These are phyloP conservation scores for Cystobasidium ongulense DNA, from an alignment of 768 basidiomycete genomes.

Conservation along the genomic window DNA sequence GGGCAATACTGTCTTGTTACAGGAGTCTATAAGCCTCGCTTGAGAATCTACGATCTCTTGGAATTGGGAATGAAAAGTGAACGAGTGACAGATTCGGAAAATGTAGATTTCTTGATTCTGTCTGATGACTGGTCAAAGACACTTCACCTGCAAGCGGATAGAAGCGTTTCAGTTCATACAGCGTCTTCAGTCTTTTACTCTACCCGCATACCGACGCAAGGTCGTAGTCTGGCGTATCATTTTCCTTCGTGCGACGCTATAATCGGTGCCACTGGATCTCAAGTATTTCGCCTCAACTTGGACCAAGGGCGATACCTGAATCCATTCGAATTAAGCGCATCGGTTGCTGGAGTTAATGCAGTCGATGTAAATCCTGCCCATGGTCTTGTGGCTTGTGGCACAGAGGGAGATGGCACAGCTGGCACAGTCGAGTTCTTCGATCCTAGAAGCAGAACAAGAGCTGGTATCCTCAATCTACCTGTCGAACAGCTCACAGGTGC, in stretches of 20 bases:
- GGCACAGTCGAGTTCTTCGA: constrained; percentile 96
- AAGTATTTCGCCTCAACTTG: constrained; percentile 87
- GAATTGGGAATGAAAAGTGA: constrained; percentile 91
- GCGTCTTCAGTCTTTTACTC: constrained; percentile 87
- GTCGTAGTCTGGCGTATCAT: constrained; percentile 84
- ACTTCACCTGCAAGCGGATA: constrained; percentile 90
- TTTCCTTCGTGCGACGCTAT: constrained; percentile 87
- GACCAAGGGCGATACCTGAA: constrained; percentile 88
- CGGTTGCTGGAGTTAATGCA: constrained; percentile 74
- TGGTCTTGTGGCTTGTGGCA: constrained; percentile 76
- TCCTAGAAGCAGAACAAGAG: constrained; percentile 66
- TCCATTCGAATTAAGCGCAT: constrained; percentile 54
- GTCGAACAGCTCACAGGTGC: constrained; percentile 34
- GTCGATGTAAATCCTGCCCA: constrained; percentile 91
- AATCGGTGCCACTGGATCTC: constrained; percentile 70
- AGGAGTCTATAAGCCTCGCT: constrained; percentile 95
- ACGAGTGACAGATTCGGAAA: constrained; percentile 89
- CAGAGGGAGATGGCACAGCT: constrained; percentile 53
- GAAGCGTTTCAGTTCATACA: constrained; percentile 87
- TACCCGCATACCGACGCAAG: constrained; percentile 87
- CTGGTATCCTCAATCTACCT: constrained; percentile 54
- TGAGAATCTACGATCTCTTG: constrained; percentile 88
- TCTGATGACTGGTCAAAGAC: constrained; percentile 99
- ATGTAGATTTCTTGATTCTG: constrained; percentile 90
- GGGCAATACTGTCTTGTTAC: constrained; percentile 89